Evolutionary conservation across 2,329 filamentous ascomycete species (phyloP).

Genomic region (Penicillium brasilianum): DNA sequence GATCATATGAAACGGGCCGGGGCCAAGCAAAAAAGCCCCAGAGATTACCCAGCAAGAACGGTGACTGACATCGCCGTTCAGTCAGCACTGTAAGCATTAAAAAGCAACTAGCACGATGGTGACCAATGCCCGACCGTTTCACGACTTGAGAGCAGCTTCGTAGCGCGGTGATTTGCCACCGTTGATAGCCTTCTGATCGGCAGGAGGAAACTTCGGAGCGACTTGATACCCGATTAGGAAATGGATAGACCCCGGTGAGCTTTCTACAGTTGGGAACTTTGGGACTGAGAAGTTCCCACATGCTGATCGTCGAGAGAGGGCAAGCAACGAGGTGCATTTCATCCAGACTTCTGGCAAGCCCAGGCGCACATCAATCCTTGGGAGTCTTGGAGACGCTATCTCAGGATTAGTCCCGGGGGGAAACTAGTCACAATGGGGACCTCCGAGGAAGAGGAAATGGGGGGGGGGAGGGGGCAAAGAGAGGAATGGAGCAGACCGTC

Average conservation of each 20-base stretch:
- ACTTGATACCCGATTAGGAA: slow-evolving; percentile 14
- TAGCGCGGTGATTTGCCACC: slow-evolving; percentile 31
- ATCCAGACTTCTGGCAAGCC: neutral
- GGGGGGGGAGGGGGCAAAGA: neutral
- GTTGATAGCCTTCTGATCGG: slow-evolving; percentile 31
- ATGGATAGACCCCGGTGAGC: slow-evolving; percentile 22
- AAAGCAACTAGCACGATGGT: neutral
- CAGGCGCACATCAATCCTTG: neutral
- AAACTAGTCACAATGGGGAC: neutral
- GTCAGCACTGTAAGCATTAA: neutral
- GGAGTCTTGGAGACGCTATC: neutral
- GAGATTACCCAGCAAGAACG: neutral
- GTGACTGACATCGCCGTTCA: neutral
- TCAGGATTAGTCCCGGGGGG: neutral
- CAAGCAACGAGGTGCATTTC: neutral
- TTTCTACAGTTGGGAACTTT: neutral
- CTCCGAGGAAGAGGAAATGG: neutral
- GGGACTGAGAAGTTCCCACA: slow-evolving; percentile 18
- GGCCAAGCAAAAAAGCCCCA: neutral
- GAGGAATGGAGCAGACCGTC: neutral
- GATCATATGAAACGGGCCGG: slow-evolving; percentile 30
- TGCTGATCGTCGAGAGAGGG: slow-evolving; percentile 22
- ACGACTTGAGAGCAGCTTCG: slow-evolving; percentile 22
- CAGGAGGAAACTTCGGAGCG: slow-evolving; percentile 20
- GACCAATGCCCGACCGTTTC: slow-evolving; percentile 33